A percentile compares a stretch with the other conserved stretches of the same genome.
Evolutionary conservation across 1,139 yeast genomes (phyloP).

Genomic region (Kodamaea alishanica): DNA sequence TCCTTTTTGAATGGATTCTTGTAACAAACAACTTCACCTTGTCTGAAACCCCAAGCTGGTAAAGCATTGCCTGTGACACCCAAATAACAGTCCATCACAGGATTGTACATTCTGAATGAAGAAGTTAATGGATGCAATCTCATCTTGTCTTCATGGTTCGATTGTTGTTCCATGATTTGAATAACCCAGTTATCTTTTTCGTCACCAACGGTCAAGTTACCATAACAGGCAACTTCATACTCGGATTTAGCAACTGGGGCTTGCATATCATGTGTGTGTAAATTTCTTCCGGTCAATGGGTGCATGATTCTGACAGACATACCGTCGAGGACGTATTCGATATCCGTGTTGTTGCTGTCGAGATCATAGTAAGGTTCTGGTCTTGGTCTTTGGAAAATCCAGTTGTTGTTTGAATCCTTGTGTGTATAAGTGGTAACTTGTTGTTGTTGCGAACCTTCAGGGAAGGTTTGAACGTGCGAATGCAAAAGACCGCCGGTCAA

Average conservation of each 20-base stretch:
- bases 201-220: conserved; percentile 84
- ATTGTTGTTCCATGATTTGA: conserved; percentile 81
- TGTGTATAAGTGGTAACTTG: conserved; percentile 94
- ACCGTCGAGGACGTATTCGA: conserved; percentile 66
- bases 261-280: conserved; percentile 79
- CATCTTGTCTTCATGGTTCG: conserved; percentile 62
- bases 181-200: conserved; percentile 90
- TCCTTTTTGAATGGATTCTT: conserved; percentile 76
- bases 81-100: conserved; percentile 74
- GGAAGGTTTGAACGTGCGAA: conserved; percentile 90
- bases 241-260: conserved; percentile 75
- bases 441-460: conserved; percentile 94
- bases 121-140: conserved; percentile 84
- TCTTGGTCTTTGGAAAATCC: conserved; percentile 80
- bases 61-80: conserved; percentile 74
- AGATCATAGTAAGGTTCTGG: conserved; percentile 50
- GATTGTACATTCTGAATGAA: conserved; percentile 72
- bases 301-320: conserved; percentile 77
- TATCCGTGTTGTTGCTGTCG: conserved; percentile 47
- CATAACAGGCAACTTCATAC: conserved; percentile 91
- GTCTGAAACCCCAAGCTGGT: conserved; percentile 99
- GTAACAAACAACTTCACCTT: conserved; percentile 90
- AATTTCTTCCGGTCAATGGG: conserved; percentile 77
- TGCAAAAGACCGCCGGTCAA: conserved; percentile 89
- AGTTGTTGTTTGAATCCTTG: conserved; percentile 87